Evolutionary conservation across 495 filamentous ascomycete genomes (phyloP).

Genomic region (Parathielavia hyrcaniae): DNA sequence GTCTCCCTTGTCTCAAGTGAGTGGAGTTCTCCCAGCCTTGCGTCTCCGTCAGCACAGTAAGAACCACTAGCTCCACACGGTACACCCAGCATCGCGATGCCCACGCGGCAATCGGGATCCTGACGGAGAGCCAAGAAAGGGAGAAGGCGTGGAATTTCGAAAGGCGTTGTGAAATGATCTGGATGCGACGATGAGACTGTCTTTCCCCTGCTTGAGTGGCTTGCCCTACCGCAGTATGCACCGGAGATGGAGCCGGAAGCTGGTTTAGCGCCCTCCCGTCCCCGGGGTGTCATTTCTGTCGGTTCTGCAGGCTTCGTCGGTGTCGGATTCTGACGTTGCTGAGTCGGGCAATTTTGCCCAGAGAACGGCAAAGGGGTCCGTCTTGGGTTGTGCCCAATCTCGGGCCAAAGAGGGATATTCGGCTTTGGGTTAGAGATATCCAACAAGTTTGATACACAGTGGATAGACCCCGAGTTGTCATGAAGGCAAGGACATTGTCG

Average conservation of each 20-base stretch:
- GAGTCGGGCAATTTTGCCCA: not conserved
- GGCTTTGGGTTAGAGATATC: no score
- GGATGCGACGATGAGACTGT: not conserved
- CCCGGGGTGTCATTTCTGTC: not conserved
- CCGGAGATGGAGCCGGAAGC: constrained; percentile 7
- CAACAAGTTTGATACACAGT: not conserved
- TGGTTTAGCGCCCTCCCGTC: constrained; percentile 8
- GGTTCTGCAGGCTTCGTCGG: not conserved
- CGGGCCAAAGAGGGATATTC: no score
- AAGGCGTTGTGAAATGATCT: no score
- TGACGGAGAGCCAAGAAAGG: not conserved
- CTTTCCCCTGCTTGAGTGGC: not conserved
- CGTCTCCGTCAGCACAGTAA: not conserved
- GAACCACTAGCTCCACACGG: no score
- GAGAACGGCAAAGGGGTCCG: no score
- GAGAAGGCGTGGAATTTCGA: not conserved
- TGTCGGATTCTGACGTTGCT: not conserved
- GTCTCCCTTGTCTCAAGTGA: not conserved
- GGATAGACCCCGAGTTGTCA: no score
- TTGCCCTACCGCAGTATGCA: not conserved
- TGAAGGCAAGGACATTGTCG: not conserved
- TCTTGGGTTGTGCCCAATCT: no score
- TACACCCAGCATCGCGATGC: not conserved
- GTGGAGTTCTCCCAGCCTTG: not conserved
- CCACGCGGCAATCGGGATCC: not conserved